Percentiles rank a stretch among this genome's conserved stretches.
phyloP scores from a whole-genome alignment of 2,329 filamentous ascomycete genomes.

The Neonectria neomacrospora region DNA sequence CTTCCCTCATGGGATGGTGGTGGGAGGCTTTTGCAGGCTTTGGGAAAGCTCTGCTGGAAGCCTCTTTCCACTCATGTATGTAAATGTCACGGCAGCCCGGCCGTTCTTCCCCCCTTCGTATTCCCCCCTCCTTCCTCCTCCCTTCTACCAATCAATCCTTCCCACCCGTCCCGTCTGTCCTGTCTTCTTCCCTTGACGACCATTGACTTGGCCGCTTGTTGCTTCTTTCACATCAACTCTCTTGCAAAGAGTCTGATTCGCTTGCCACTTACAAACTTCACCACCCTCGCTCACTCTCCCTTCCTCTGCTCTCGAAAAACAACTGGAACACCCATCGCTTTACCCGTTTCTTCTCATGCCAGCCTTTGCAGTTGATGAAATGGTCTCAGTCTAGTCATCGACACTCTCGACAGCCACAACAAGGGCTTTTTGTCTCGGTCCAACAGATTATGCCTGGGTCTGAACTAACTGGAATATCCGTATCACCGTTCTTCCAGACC shows the following conservation, averaged over 20 bases:
- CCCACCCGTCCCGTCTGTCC: neutral
- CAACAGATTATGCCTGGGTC: conserved; percentile 25
- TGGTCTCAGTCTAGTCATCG: neutral
- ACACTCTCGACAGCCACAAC: neutral
- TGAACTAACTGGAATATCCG: neutral
- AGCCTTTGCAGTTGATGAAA: neutral
- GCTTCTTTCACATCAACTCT: neutral
- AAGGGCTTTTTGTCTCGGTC: neutral
- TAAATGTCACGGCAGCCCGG: conserved; percentile 12
- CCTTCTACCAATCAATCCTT: neutral
- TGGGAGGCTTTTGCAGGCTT: neutral
- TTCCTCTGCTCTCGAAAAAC: neutral
- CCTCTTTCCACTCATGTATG: conserved; percentile 8
- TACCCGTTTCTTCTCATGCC: neutral
- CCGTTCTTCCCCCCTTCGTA: neutral
- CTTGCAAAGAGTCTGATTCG: neutral
- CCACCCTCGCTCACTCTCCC: neutral
- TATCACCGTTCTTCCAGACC: conserved; percentile 20
- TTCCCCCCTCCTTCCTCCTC: neutral
- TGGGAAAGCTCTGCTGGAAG: neutral
- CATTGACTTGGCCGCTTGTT: neutral
- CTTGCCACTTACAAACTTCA: neutral
- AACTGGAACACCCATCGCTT: neutral
- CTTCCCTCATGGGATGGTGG: conserved; percentile 4
- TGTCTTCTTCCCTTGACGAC: neutral